phyloP scores from a whole-genome alignment of 148 eudicot species.

The Oxyria digyna region DNA sequence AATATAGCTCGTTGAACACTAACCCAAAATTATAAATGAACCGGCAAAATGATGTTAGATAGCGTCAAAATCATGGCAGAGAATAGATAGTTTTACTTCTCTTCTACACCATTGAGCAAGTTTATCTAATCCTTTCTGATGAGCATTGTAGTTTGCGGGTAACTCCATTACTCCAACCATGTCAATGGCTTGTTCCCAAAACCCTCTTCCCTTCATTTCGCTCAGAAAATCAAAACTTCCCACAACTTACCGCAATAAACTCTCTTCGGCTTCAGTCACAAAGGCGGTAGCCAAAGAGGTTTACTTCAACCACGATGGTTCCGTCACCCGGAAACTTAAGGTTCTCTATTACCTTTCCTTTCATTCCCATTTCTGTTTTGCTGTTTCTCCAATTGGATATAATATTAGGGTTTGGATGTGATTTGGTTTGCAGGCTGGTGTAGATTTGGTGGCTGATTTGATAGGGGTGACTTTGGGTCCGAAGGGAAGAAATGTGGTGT shows the following conservation, averaged over 20 bases:
- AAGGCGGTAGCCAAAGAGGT: slow-evolving; percentile 69
- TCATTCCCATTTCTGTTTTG: not conserved
- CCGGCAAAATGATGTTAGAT: not conserved
- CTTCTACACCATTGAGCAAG: not conserved
- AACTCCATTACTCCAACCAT: not conserved
- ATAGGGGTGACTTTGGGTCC: slow-evolving; percentile 93
- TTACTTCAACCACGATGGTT: slow-evolving; percentile 77
- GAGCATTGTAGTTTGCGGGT: not conserved
- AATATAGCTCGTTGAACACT: no score
- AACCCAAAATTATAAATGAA: no score
- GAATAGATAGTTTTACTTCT: not conserved
- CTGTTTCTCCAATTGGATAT: not conserved
- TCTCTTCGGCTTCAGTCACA: slow-evolving; percentile 11
- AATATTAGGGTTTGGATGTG: not conserved
- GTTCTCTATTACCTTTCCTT: slow-evolving; percentile 19
- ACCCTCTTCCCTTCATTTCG: slow-evolving; percentile 25
- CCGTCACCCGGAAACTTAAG: slow-evolving; percentile 70
- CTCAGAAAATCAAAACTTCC: slow-evolving; percentile 13
- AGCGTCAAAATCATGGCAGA: not conserved
- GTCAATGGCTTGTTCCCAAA: slow-evolving; percentile 32
- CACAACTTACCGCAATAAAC: slow-evolving; percentile 10
- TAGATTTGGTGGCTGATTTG: slow-evolving; percentile 70
- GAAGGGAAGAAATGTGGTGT: slow-evolving; percentile 89
- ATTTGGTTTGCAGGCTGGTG: slow-evolving; percentile 54
- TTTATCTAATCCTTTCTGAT: not conserved